Base-by-base conservation (phyloP, 768 basidiomycete genomes). In the Tricholoma saponaceum region DNA sequence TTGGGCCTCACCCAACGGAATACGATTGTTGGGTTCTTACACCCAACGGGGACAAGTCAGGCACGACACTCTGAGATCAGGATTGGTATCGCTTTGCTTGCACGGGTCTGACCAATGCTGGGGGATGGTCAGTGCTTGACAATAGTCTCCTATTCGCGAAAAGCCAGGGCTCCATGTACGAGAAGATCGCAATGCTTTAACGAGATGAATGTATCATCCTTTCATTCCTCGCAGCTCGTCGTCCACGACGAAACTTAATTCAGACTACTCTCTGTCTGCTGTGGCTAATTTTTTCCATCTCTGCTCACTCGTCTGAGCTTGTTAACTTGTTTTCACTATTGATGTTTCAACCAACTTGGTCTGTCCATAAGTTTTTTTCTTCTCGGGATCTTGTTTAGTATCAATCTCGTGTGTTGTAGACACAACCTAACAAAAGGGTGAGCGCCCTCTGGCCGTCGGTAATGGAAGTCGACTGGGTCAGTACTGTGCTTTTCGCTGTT, bases 211-310 rank as follows among this genome's bases (percentile, higher is more conserved):
- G 51, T 49, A 51, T 55, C 47, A 57, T 58, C 62, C 68, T 72
- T 74, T 35, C 71, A 70, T 69, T 66, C 71, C 72, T 73, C 68
- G 72, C 71, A 70, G 69, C 67, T 56, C 65, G 58, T 59, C 39
- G 18, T 49, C 37, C 54, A 23, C 33, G 14, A 52, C 30, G 64
- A 59, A 75, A 74, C 72, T 74, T 73, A 68, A 74, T 75, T 76
- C 75, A 77, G n/a, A n/a, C n/a, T n/a, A n/a, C n/a, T n/a, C n/a
- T n/a, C n/a, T n/a, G n/a, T n/a, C n/a, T n/a, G n/a, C 69, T 67
- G 68, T 62, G 54, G 9, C 26, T 64, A 63, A 62, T n/a, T 61
- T 61, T 65, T 64, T 57, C 13, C 7, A 32, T 35, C n/a, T n/a
- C n/a, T 4, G 53, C 43, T 46, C 39, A 53, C 57, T 61, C 16